Evolutionary conservation across 2,329 filamentous ascomycete genomes (phyloP).

Genomic region (Penicillium freii): DNA sequence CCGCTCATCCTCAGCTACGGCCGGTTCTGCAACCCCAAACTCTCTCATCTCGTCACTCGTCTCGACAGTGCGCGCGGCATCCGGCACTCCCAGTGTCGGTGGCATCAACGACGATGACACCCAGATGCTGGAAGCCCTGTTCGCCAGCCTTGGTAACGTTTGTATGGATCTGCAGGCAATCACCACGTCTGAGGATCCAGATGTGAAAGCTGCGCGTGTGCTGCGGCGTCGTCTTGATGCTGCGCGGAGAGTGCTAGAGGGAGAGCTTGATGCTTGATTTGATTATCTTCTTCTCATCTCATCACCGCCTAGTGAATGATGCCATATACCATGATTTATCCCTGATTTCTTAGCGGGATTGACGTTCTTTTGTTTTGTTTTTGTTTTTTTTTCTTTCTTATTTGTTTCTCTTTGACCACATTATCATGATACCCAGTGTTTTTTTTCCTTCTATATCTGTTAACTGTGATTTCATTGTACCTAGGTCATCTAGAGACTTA

Average conservation of each 20-base stretch:
- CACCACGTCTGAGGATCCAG: constrained; percentile 54
- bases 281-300: not conserved
- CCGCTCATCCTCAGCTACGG: constrained; percentile 28
- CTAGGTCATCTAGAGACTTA: constrained; percentile 6
- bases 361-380: constrained; percentile 8
- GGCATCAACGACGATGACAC: constrained; percentile 55
- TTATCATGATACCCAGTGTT: constrained; percentile 24
- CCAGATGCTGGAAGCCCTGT: constrained; percentile 55
- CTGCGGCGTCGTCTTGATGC: constrained; percentile 71
- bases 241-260: constrained; percentile 71
- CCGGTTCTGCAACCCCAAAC: constrained; percentile 33
- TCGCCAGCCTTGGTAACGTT: constrained; percentile 51
- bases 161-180: constrained; percentile 51
- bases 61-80: constrained; percentile 39
- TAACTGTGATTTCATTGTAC: not conserved
- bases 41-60: constrained; percentile 36
- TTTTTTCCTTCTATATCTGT: constrained; percentile 5
- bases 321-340: constrained; percentile 6
- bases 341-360: not conserved
- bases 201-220: constrained; percentile 56
- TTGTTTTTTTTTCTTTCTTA: not conserved
- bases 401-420: constrained; percentile 6
- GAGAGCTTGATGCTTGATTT: constrained; percentile 52
- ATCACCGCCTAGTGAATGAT: constrained; percentile 5
- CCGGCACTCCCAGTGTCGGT: constrained; percentile 24